A percentile compares a stretch with the other conserved stretches of the same genome.
These are phyloP conservation scores for Penicillium dipodomyicola DNA, from an alignment of 495 filamentous ascomycete genomes.

Conservation along the genomic window DNA sequence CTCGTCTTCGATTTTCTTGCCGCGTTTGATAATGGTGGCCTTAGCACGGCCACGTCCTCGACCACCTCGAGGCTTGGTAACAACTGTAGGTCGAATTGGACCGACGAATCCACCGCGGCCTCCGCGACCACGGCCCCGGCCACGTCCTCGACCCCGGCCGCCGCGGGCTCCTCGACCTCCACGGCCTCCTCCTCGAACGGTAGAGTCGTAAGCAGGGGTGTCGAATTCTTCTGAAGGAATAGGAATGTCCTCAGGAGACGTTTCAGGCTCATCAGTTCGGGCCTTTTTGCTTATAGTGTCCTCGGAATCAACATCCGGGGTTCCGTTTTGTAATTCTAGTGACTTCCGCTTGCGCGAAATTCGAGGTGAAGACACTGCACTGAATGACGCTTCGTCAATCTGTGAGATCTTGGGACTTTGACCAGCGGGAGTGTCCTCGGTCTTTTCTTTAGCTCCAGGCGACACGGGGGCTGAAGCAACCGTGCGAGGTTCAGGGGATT, in stretches of 20 bases:
- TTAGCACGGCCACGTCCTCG: slow-evolving; percentile 30
- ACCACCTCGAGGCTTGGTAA: slow-evolving; percentile 24
- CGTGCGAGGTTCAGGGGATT: slow-evolving; percentile 6
- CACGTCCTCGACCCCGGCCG: slow-evolving; percentile 31
- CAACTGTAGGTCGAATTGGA: slow-evolving; percentile 19
- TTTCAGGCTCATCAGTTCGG: slow-evolving; percentile 33
- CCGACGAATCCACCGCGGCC: slow-evolving; percentile 29
- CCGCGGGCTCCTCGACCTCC: slow-evolving; percentile 32
- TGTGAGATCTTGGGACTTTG: slow-evolving; percentile 1
- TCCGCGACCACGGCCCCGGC: slow-evolving; percentile 39
- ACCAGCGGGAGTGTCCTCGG: neutral
- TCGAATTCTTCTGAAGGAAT: slow-evolving; percentile 5
- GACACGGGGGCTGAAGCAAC: slow-evolving; percentile 9
- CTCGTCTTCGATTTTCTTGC: slow-evolving; percentile 33
- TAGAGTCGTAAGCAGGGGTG: slow-evolving; percentile 6
- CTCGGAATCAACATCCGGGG: slow-evolving; percentile 12
- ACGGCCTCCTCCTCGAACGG: slow-evolving; percentile 34
- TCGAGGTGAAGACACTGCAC: slow-evolving; percentile 16
- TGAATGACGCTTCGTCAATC: neutral
- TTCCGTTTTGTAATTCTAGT: slow-evolving; percentile 27
- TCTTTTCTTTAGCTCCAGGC: slow-evolving; percentile 2
- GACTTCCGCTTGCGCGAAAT: slow-evolving; percentile 35
- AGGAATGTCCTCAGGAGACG: slow-evolving; percentile 22
- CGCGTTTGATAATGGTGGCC: slow-evolving; percentile 13
- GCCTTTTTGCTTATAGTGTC: slow-evolving; percentile 28